These are phyloP conservation scores for Epichloe sylvatica DNA, from an alignment of 2,329 filamentous ascomycete species.

Conservation along the genomic window DNA sequence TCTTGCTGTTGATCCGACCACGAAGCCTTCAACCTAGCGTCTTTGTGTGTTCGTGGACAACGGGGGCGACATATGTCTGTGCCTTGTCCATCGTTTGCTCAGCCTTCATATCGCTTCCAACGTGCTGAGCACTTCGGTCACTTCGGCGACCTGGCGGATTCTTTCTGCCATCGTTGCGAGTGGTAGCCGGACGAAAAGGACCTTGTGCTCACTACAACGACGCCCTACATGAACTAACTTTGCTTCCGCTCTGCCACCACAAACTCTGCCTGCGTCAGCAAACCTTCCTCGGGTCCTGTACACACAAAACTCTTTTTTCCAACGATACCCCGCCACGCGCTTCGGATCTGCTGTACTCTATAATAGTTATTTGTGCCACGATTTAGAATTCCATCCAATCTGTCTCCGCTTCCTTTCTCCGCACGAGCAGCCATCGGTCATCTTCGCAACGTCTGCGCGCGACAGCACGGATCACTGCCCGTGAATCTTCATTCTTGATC, in stretches of 20 bases:
- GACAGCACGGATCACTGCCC: not conserved
- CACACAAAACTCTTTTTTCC: not conserved
- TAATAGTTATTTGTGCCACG: not conserved
- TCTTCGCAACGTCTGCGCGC: not conserved
- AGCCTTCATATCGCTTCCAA: not conserved
- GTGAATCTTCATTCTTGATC: not conserved
- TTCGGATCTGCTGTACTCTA: not conserved
- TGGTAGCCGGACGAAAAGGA: not conserved
- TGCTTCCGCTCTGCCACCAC: not conserved
- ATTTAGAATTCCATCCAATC: not conserved
- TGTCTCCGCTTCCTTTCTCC: not conserved
- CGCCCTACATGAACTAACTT: not conserved
- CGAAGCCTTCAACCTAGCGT: not conserved
- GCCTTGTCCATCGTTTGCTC: not conserved
- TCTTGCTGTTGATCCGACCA: not conserved
- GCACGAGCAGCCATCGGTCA: not conserved
- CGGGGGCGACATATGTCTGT: not conserved
- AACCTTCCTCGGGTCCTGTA: not conserved
- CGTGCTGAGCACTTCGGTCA: not conserved
- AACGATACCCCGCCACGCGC: not conserved
- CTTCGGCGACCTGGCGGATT: not conserved
- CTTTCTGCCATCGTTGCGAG: not conserved
- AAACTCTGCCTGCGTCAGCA: not conserved
- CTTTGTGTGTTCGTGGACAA: not conserved
- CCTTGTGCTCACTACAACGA: not conserved